Percentiles rank a stretch among this genome's conserved stretches.
Evolutionary conservation across 805 yeast genomes (phyloP).

Genomic region (Candida xiaguanensis): DNA sequence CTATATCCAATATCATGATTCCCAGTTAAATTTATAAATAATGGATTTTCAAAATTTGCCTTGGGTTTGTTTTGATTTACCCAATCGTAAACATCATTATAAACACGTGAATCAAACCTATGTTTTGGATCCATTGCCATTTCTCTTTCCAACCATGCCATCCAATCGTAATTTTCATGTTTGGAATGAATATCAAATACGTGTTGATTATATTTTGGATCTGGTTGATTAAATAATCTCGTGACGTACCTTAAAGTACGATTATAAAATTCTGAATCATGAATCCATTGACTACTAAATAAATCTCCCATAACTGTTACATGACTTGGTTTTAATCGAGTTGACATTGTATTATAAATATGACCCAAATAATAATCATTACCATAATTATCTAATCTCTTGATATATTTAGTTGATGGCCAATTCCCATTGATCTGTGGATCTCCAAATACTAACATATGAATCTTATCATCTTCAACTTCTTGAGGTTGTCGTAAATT

Average conservation of each 20-base stretch:
- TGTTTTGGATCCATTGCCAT: constrained; percentile 27
- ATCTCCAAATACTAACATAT: constrained; percentile 84
- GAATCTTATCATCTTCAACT: constrained; percentile 31
- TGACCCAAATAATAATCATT: constrained; percentile 90
- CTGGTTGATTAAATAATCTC: constrained; percentile 63
- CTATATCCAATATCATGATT: constrained; percentile 95
- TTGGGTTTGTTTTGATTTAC: constrained; percentile 23
- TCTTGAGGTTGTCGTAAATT: constrained; percentile 8
- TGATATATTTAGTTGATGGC: constrained; percentile 65
- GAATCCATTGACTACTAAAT: constrained; percentile 92
- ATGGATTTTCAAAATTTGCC: constrained; percentile 50
- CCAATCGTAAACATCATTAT: constrained; percentile 68
- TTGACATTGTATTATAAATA: constrained; percentile 63
- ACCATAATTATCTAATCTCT: constrained; percentile 79
- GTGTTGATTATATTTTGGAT: constrained; percentile 45
- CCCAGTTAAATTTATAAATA: constrained; percentile 83
- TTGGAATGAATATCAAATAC: constrained; percentile 44
- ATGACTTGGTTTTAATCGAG: constrained; percentile 66
- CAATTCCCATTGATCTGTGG: constrained; percentile 94
- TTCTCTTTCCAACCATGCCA: constrained; percentile 42
- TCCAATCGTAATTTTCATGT: constrained; percentile 58
- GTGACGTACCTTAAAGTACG: constrained; percentile 72
- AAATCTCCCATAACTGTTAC: constrained; percentile 92
- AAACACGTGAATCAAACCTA: constrained; percentile 37
- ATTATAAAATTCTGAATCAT: constrained; percentile 77